Conservation (phyloP, 2,329 filamentous ascomycete genomes). For the Drechslera avenae region DNA sequence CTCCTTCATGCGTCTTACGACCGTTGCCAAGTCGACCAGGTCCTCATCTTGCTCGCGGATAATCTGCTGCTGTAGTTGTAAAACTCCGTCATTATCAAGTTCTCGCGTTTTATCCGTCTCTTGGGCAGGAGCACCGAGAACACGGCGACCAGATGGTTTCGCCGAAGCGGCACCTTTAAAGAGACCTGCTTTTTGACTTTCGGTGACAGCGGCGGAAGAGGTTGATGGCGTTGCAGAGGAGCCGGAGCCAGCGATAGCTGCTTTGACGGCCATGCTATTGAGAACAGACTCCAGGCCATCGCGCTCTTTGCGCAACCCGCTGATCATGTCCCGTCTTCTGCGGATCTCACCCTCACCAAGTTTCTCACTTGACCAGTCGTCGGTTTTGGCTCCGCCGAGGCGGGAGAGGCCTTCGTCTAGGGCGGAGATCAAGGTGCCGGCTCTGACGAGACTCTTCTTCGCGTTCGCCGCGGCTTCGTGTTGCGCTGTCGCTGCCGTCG, state of each 20-base stretch:
- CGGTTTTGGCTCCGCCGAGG: constrained; percentile 41
- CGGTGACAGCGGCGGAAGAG: constrained; percentile 40
- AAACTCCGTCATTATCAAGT: constrained; percentile 74
- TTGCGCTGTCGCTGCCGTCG: constrained; percentile 62
- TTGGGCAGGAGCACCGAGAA: constrained; percentile 72
- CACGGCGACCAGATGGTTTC: constrained; percentile 59
- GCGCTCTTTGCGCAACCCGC: constrained; percentile 71
- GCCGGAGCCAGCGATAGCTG: constrained; percentile 50
- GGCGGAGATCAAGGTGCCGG: constrained; percentile 65
- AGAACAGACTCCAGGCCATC: constrained; percentile 77
- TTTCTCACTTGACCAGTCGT: constrained; percentile 52
- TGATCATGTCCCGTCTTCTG: constrained; percentile 71
- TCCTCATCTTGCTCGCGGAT: constrained; percentile 77
- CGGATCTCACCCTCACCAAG: constrained; percentile 77
- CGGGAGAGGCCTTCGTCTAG: constrained; percentile 67
- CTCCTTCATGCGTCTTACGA: constrained; percentile 74
- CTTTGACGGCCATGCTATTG: constrained; percentile 64
- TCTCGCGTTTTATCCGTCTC: constrained; percentile 80
- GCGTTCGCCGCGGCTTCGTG: constrained; percentile 75
- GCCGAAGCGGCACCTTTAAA: constrained; percentile 35
- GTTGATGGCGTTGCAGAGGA: constrained; percentile 37
- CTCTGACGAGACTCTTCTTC: constrained; percentile 73
- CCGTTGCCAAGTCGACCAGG: constrained; percentile 69
- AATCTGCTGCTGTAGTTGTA: constrained; percentile 74
- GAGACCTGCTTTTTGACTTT: constrained; percentile 44